Evolutionary conservation across 192 early-diverging fungal genomes (phyloP).

Genomic region (Rhizoclosmatium sp.): DNA sequence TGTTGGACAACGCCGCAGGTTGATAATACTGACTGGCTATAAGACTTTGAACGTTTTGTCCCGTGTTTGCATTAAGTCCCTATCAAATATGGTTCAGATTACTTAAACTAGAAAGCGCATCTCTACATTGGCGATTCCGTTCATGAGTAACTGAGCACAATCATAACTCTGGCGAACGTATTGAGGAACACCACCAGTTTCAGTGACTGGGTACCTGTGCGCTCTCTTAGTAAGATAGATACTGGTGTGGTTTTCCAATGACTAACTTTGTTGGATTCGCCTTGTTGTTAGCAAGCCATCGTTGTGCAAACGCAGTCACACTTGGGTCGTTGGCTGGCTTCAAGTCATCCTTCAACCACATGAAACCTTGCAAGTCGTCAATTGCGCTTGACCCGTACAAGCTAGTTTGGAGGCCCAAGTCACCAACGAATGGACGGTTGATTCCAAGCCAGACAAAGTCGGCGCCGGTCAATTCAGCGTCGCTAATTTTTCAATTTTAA

Average conservation of each 20-base stretch:
- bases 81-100: background rate
- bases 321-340: background rate
- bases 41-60: slow-evolving; percentile 7
- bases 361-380: slow-evolving; percentile 36
- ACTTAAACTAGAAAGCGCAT: background rate
- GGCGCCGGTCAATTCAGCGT: slow-evolving; percentile 22
- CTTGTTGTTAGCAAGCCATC: slow-evolving; percentile 6
- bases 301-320: background rate
- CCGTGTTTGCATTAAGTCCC: background rate
- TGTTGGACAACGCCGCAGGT: slow-evolving; percentile 8
- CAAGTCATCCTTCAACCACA: slow-evolving; percentile 3
- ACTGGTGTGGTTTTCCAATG: background rate
- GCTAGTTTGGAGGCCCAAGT: slow-evolving; percentile 10
- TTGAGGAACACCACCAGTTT: slow-evolving; percentile 13
- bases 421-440: slow-evolving; percentile 24
- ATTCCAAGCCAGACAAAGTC: slow-evolving; percentile 38
- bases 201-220: slow-evolving; percentile 2
- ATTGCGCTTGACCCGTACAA: slow-evolving; percentile 24
- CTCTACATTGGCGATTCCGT: slow-evolving; percentile 15
- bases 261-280: slow-evolving; percentile 15
- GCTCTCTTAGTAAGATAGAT: background rate
- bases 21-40: slow-evolving; percentile 23
- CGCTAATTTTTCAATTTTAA: background rate
- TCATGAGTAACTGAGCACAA: slow-evolving; percentile 27
- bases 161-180: slow-evolving; percentile 27